Evolutionary conservation across 2,329 filamentous ascomycete species (phyloP), one percentile per base, ranked within the genome.

Genomic region (Epichloe glyceriae): DNA sequence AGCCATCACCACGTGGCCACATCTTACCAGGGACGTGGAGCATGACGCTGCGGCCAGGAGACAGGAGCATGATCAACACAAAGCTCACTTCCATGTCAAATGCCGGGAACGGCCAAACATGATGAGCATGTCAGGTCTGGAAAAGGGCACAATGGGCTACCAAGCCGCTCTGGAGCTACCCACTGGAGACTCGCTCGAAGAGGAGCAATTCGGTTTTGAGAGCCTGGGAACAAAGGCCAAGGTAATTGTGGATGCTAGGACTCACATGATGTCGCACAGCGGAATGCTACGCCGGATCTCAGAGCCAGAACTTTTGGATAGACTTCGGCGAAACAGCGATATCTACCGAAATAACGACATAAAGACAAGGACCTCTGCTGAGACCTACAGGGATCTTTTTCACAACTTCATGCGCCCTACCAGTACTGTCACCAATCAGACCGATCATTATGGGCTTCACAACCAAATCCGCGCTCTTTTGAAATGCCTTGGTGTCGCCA

Each of bases 391-490:
- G 52, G 78, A 83, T 55, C 67, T 84, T 20, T 84, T 83, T 59
- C 69, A 73, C 37, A 73, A 76, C 51, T 71, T 83, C 49, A 69
- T 84, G 55, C 72, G 80, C 52, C 78, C 79, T 1, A 74, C 76
- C 43, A 75, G 70, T 47, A 74, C 67, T 56, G 73, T 74, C 52
- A 76, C 76, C 54, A 82, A 78, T 66, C 74, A 69, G 60, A 70
- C 73, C 33, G 76, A 83, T 58, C 78, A 76, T 4, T 76, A 79
- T 58, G 78, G 83, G 50, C 68, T 88, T 19, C 74, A 82, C 42
- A 80, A 85, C 37, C 85, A 88, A 61, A 86, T 88, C 51, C 73
- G 82, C 56, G 77, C 80, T 4, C 67, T 88, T 17, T 73, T 88
- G 44, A 80, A 80, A 60, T 76, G 84, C 10, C 72, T 88, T 43